Base-by-base conservation (phyloP, 164 flowering plant species). In the Chimonanthus praecox region DNA sequence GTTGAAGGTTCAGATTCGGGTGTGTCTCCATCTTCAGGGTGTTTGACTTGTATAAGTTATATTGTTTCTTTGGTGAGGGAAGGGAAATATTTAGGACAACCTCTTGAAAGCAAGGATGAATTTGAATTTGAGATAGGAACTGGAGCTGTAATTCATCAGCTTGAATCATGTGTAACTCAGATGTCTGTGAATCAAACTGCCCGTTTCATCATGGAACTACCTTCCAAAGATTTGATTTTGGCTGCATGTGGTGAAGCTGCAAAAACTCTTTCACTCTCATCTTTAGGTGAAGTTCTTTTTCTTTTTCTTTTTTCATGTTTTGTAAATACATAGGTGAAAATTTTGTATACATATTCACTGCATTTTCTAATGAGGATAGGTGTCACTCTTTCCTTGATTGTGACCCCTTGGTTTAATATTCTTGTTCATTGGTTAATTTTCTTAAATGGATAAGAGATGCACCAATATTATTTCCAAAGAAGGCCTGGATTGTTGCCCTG, bases 71-170 rank as follows among this genome's bases (percentile, higher is more conserved):
- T 93, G 83, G 80, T 85, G 48, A 65, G 69, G 45, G 86, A 84
- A 72, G 81, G 82, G 60, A 88, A 80, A 58, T 49, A 75, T 71
- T 63, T 49, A 71, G 87, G 80, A 80, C 88, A 87, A 81, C 73
- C 76, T 76, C 79, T 95, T 71, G 99, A 95, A 83, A 87, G 86
- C 58, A 73, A 54, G 68, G 87, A 90, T 70, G 94, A 87, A 64
- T 93, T 89, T 81, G 97, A 95, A 79, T 95, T 93, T 82, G 99
- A 95, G 85, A 83, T 92, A 16, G 99, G 98, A 44, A 73, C 77
- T 72, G 89, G 90, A 71, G 84, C 94, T 4, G 91, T 92, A 47
- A 76, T 83, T 79, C 77, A 92, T 16, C 72, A 73, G 75, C 75
- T 95, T 80, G 99, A 95, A 81, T 78, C 82, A 54, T 89, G 83